Conservation (phyloP, 2,329 filamentous ascomycete genomes). For the Beauveria sp. region DNA sequence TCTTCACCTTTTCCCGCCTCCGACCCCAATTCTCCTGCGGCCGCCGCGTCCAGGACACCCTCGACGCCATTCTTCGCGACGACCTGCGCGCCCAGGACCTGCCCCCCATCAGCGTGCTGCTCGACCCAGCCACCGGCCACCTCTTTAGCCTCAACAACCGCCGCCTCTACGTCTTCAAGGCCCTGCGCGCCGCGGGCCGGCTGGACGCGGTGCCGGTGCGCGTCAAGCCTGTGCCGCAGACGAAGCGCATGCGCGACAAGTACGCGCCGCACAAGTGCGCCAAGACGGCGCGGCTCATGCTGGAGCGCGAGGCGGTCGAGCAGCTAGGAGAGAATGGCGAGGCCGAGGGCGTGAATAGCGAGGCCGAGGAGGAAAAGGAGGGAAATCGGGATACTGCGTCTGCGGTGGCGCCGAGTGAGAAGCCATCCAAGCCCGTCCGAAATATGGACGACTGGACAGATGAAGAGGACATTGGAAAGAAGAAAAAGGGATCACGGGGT, state of each 20-base stretch:
- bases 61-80: slow-evolving; percentile 4
- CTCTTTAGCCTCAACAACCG: slow-evolving; percentile 13
- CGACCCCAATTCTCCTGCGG: slow-evolving; percentile 12
- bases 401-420: background rate
- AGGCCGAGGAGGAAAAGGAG: background rate
- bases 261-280: slow-evolving; percentile 9
- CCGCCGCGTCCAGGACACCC: slow-evolving; percentile 10
- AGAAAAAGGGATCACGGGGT: background rate
- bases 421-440: background rate
- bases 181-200: slow-evolving; percentile 1
- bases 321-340: background rate
- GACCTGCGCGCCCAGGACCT: slow-evolving; percentile 4
- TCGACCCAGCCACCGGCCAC: slow-evolving; percentile 10
- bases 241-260: slow-evolving; percentile 13
- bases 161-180: slow-evolving; percentile 12
- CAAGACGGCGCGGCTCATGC: slow-evolving; percentile 10
- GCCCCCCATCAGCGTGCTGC: slow-evolving; percentile 11
- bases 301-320: slow-evolving; percentile 6
- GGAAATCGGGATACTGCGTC: background rate
- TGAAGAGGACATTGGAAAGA: slow-evolving; percentile 5
- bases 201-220: slow-evolving; percentile 2
- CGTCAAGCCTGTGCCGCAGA: slow-evolving; percentile 10
- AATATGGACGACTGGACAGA: slow-evolving; percentile 9
- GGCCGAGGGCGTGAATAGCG: background rate
- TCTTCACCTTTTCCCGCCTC: slow-evolving; percentile 12